Evolutionary conservation across 768 basidiomycete species (phyloP), one percentile per base, ranked within the genome.

Genomic region (Coprinopsis cinerea): DNA sequence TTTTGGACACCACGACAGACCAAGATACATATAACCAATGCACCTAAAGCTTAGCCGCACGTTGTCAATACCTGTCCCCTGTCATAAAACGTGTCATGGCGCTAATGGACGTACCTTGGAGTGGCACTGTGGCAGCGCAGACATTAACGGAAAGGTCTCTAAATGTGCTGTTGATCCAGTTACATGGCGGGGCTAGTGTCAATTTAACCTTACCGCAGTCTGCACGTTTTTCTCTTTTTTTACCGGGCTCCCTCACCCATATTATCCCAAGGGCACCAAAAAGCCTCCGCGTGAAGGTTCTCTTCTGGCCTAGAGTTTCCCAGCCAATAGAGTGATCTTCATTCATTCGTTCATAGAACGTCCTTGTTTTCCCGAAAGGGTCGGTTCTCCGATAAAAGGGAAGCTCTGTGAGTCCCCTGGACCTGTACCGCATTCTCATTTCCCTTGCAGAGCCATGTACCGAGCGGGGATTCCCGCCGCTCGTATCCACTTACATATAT

Each of bases 291-390:
- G 17, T 6, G 6, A 9, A 18, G 36, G 36, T 6, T 17, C 18
- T 39, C 36, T 17, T 32, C 30, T n/a, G n/a, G n/a, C n/a, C n/a
- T n/a, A 32, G 17, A 39, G 36, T 39, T 43, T 43, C 41, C 24
- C 22, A 47, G 11, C 46, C 11, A n/a, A 36, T 40, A 48, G 17
- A 25, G 34, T 36, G 49, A 51, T 51, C 49, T 44, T 51, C 49
- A 25, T 44, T 15, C 20, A 51, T 44, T 51, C 49, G 18, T 44
- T 15, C 20, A 51, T 15, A 18, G 26, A 27, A 18, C 14, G 25
- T 30, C 25, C n/a, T n/a, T n/a, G n/a, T 39, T 42, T 41, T 40
- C 17, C 51, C 51, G 51, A 52, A 47, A 47, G 51, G 24, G 51
- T 40, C 51, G 44, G 51, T 47, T 45, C 27, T 9, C 13, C 34